Conservation (phyloP, 2,329 filamentous ascomycete genomes). For the Drechslerella coelobrocha region DNA sequence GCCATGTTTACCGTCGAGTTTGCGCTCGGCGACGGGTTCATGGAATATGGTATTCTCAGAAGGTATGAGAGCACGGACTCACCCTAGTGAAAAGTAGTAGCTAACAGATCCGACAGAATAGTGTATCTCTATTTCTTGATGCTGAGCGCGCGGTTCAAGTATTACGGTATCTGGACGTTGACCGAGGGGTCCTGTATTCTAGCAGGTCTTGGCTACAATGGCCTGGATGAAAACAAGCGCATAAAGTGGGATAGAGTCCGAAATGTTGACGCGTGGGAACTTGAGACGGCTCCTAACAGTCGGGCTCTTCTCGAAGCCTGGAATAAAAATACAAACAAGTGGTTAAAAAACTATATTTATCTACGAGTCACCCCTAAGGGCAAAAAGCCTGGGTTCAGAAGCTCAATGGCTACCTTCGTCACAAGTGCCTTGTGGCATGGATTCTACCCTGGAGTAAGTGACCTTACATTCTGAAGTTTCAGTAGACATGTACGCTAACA, state of each 20-base stretch:
- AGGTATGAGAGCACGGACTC: constrained; percentile 59
- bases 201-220: constrained; percentile 91
- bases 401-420: constrained; percentile 89
- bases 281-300: constrained; percentile 93
- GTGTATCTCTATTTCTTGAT: constrained; percentile 84
- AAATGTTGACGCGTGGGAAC: constrained; percentile 84
- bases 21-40: constrained; percentile 71
- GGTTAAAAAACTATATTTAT: constrained; percentile 95
- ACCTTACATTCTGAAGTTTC: neutral
- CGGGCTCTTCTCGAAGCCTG: constrained; percentile 87
- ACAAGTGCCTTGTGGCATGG: constrained; percentile 97
- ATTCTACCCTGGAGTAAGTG: constrained; percentile 77
- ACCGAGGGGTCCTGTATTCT: constrained; percentile 95
- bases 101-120: constrained; percentile 58
- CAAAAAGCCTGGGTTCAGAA: constrained; percentile 94
- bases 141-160: constrained; percentile 83
- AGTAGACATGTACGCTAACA: neutral
- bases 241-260: constrained; percentile 88
- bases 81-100: too few species aligned
- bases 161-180: constrained; percentile 93
- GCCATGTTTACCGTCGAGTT: constrained; percentile 70
- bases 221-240: constrained; percentile 81
- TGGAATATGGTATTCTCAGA: constrained; percentile 71
- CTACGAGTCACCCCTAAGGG: constrained; percentile 92
- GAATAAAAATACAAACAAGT: constrained; percentile 99